Evolutionary conservation across 768 basidiomycete species (phyloP), one percentile per base, ranked within the genome.

Genomic region (Xanthoconium purpureum): DNA sequence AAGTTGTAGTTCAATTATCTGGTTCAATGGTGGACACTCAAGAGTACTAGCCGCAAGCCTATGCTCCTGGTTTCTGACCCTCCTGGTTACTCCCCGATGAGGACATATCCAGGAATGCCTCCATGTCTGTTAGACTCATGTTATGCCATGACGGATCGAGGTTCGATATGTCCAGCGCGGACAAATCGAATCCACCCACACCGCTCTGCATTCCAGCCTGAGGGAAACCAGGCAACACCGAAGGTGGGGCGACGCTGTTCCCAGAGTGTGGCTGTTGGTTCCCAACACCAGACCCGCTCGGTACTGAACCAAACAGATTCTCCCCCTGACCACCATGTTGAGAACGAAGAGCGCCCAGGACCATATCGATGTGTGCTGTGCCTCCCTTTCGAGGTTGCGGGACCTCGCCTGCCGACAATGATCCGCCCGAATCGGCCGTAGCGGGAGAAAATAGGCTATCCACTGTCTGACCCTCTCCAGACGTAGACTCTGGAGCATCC

Each of bases 371-470:
- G 24, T 57, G 29, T 37, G 55, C 45, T 29, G 58, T 36, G 2
- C 18, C 18, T 17, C 45, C 59, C 51, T 71, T 74, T 43, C 50
- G 60, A 52, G 49, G 36, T 33, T 58, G 67, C 13, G 46, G 42
- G 18, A 47, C 63, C 18, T 60, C 61, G 1, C 58, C 62, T 32
- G 58, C 54, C 30, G 66, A 54, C 13, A 61, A 44, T 30, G 59
- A 50, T 39, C 50, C 57, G 32, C 61, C 58, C 7, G 67, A 56
- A 50, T 63, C 69, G n/a, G 62, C 61, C 7, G 70, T 62, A 44
- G 71, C 61, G 2, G 84, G 81, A 20, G 83, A 80, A 67, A 86
- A 86, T 7, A 85, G 72, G 28, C 75, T 76, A 49, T 82, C 78
- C 57, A 77, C 74, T 11, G 70, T 60, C 49, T 71, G 73, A 15